A percentile compares a stretch with the other conserved stretches of the same genome.
Evolutionary conservation across 352 stramenopile genomes (phyloP).

Genomic region (Pythium brassicae): DNA sequence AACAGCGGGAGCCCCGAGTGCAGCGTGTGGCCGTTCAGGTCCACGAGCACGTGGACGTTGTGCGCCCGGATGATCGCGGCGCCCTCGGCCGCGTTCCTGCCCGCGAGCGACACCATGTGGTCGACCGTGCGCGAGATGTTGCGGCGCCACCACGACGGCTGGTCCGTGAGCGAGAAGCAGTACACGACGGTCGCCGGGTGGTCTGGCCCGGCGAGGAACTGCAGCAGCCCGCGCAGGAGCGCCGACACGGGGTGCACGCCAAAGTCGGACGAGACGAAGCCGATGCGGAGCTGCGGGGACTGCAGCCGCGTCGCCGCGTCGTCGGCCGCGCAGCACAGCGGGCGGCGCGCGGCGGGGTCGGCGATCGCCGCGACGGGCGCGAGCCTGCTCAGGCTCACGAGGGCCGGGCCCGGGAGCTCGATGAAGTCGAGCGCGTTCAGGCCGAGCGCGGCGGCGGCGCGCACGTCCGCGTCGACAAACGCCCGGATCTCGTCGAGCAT

Average conservation of each 20-base stretch:
- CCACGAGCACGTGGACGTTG: constrained; percentile 70
- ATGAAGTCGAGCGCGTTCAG: constrained; percentile 44
- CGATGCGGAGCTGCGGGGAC: constrained; percentile 36
- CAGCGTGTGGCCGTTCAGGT: constrained; percentile 84
- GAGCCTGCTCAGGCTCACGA: constrained; percentile 20
- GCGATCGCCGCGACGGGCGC: too few relatives aligned
- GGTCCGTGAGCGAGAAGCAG: constrained; percentile 61
- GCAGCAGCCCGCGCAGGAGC: constrained; percentile 60
- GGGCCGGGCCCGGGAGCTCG: constrained; percentile 25
- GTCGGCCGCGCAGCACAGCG: constrained; percentile 6
- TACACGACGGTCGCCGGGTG: constrained; percentile 41
- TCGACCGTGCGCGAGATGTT: constrained; percentile 75
- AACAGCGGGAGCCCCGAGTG: constrained; percentile 69
- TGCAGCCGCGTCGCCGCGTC: constrained; percentile 15
- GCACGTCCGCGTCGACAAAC: constrained; percentile 20
- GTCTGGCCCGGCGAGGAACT: constrained; percentile 28
- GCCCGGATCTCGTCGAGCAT: constrained; percentile 31
- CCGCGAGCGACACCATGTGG: constrained; percentile 59
- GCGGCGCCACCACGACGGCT: constrained; percentile 69
- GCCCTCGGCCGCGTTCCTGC: constrained; percentile 44
- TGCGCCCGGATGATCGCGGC: constrained; percentile 47
- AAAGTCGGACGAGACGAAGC: constrained; percentile 83
- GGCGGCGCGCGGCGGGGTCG: constrained; percentile 2
- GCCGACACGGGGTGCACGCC: constrained; percentile 73
- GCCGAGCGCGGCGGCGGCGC: neutral